These are phyloP conservation scores for Zalaria obscura DNA, from an alignment of 2,329 filamentous ascomycete species.

Conservation along the genomic window DNA sequence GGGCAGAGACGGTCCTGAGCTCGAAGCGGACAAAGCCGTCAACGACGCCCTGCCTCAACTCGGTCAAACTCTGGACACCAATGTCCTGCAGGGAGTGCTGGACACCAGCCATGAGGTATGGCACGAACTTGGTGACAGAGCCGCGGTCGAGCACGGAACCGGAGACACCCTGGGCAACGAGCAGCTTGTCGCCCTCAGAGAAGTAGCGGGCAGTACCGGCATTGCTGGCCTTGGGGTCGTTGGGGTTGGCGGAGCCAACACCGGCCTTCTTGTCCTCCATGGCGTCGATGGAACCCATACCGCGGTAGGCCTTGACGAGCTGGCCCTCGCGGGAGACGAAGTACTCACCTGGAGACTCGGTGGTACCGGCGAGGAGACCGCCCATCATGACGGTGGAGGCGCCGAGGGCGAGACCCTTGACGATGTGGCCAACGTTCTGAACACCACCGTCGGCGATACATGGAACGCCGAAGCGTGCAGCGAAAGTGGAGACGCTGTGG, in stretches of 20 bases:
- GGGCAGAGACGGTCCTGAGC: constrained; percentile 82
- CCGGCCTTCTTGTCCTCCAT: constrained; percentile 99
- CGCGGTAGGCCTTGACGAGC: constrained; percentile 97
- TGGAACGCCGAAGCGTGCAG: constrained; percentile 84
- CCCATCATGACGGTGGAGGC: constrained; percentile 99
- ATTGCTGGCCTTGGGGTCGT: constrained; percentile 60
- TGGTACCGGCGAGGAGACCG: constrained; percentile 89
- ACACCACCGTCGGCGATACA: constrained; percentile 97
- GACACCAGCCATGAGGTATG: constrained; percentile 86
- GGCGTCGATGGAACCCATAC: constrained; percentile 96
- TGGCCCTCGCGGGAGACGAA: constrained; percentile 94
- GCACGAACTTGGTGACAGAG: constrained; percentile 86
- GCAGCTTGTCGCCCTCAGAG: constrained; percentile 85
- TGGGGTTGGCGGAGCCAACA: constrained; percentile 37
- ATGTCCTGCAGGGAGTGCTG: constrained; percentile 98
- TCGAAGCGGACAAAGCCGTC: constrained; percentile 78
- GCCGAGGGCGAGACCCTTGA: constrained; percentile 91
- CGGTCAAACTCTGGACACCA: constrained; percentile 65
- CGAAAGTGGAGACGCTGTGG: constrained; percentile 78
- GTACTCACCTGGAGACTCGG: constrained; percentile 91
- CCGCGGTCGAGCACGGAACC: constrained; percentile 71
- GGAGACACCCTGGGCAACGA: constrained; percentile 93
- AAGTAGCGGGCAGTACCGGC: constrained; percentile 97
- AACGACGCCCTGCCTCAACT: constrained; percentile 61
- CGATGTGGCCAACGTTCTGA: constrained; percentile 97